Evolutionary conservation across 2,329 filamentous ascomycete genomes (phyloP), one percentile per base, ranked within the genome.

Genomic region (Alternaria hordeiaustralica): DNA sequence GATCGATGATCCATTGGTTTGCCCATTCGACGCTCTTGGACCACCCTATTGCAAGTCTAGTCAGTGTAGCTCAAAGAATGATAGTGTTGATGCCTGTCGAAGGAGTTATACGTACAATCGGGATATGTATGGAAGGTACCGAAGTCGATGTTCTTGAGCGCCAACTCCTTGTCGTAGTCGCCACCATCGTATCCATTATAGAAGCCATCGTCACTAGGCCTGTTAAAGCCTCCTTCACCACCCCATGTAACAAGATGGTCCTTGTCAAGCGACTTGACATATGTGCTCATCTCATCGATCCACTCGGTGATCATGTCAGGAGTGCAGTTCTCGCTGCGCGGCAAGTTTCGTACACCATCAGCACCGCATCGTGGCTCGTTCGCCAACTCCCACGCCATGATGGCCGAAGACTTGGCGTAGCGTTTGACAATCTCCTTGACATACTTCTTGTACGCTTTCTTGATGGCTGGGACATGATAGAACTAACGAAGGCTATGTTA

Each of bases 111-210:
- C 49, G 9, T 53, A 53, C 83, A 85, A 70, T 87, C 84, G 0
- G 86, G 85, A 71, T 88, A 88, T 0, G 82, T 82, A 73, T 88
- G 86, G 78, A 87, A 86, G 1, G 82, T 82, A 56, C 85, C 84
- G 61, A 87, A 87, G 75, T 87, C 86, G 49, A 88, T 81, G 60
- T 81, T 83, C 15, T 80, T 71, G 3, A 87, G 74, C 2, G 78
- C 67, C 6, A 86, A 71, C 71, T 87, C 85, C 50, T 80, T 80
- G 59, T 87, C 84, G 55, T 87, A 87, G 68, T 88, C 85, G 23
- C 84, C 82, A 5, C 86, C 86, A 62, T 87, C 84, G 8, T 75
- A 73, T 41, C 78, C 78, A 28, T 80, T 79, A 71, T 82, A 82
- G 9, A 76, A 76, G 64, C 78, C 78, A 57, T 81, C 79, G 33